Evolutionary conservation across 257 asterid genomes (phyloP), one percentile per base, ranked within the genome.

Genomic region (Eucommia ulmoides): DNA sequence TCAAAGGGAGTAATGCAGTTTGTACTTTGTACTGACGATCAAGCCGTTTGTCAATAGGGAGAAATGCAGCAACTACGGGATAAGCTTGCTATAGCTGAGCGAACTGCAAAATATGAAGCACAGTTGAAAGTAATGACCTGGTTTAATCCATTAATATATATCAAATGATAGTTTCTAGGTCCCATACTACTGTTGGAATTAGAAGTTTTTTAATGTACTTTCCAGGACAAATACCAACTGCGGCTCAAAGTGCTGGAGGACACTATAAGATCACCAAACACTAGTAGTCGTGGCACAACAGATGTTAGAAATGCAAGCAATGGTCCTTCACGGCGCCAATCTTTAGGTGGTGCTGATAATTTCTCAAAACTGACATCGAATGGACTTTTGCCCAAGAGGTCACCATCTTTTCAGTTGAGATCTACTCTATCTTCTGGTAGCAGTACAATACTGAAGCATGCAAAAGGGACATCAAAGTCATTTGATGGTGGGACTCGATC

Each of bases 401-500:
- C 94, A 24, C 97, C 94, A 26, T 89, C 97, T 49, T 82, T 85
- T 65, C 93, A 80, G 64, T 26, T 78, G 58, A 83, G 96, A 69
- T 89, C 45, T 38, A 38, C 14, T 38, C 14, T 9, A 6, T 38
- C 98, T 47, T 78, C 94, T 55, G 87, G 91, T 45, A 80, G 88
- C 70, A 82, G 98, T 72, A 33, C 94, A 15, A 84, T 89, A 50
- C 68, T 85, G 74, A 89, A 85, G 72, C 85, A 89, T 66, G 98
- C 98, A 23, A 89, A 89, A 73, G 96, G 94, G 60, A 82, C 98
- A 64, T 89, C 98, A 22, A 89, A 82, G 75, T 89, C 98, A 23
- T 89, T 89, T 64, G 98, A 89, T 61, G 98, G 96, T 56, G 96
- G 96, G 42, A 85, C 98, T 47, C 63, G 98, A 58, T 80, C 98